Percentiles rank a stretch among this genome's conserved stretches.
Conservation (phyloP, 75 land plant species). For the Pinus taeda region DNA sequence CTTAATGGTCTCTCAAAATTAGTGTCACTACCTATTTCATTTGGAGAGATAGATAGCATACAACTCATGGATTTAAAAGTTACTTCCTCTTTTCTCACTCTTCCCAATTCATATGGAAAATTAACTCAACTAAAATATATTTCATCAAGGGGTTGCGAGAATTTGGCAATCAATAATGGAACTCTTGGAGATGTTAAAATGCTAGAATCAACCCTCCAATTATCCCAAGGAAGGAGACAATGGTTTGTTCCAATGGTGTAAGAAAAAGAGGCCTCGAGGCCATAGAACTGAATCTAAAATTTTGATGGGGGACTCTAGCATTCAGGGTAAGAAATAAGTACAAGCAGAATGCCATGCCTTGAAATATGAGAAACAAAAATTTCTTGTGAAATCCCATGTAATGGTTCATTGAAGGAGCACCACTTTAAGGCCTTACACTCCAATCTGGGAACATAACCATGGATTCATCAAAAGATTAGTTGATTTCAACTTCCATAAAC, state of each 20-base stretch:
- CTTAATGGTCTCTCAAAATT: too few relatives aligned
- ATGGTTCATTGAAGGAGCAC: neutral
- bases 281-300: neutral
- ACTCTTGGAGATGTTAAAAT: neutral
- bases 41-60: too few relatives aligned
- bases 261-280: constrained; percentile 4
- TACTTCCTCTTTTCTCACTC: too few relatives aligned
- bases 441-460: neutral
- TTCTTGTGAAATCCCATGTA: neutral
- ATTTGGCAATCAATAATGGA: neutral
- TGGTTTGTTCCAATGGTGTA: constrained; percentile 1
- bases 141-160: neutral
- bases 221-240: neutral
- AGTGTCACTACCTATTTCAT: too few relatives aligned
- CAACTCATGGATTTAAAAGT: too few relatives aligned
- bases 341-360: neutral
- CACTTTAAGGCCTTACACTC: constrained; percentile 3
- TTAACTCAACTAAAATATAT: too few relatives aligned
- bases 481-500: neutral
- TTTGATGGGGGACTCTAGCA: neutral
- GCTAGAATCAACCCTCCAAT: neutral
- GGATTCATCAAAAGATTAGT: neutral
- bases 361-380: neutral
- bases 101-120: too few relatives aligned
- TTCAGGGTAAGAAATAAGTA: neutral